These are phyloP conservation scores for Cenococcum geophilum DNA, from an alignment of 495 filamentous ascomycete species.

Conservation along the genomic window DNA sequence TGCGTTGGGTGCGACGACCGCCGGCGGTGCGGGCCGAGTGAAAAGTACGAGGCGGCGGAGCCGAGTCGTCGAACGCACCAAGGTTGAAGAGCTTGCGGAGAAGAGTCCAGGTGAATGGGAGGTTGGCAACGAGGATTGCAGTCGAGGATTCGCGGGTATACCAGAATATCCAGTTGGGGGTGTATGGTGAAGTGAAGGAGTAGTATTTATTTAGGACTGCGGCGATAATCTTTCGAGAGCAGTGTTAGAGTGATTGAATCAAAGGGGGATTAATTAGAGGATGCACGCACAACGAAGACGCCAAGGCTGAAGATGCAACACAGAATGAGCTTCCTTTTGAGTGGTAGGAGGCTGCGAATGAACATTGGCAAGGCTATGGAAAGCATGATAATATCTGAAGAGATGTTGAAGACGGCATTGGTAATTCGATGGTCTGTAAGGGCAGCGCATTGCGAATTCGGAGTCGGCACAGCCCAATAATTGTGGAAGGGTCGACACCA, in stretches of 20 bases:
- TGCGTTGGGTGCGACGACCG: slow-evolving; percentile 15
- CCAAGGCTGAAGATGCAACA: slow-evolving; percentile 49
- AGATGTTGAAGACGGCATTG: slow-evolving; percentile 61
- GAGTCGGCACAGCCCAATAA: slow-evolving; percentile 49
- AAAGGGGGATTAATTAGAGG: neutral
- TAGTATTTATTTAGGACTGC: slow-evolving; percentile 62
- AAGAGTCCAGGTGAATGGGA: slow-evolving; percentile 58
- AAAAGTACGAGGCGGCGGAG: slow-evolving; percentile 26
- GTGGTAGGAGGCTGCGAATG: slow-evolving; percentile 48
- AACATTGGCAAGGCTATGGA: slow-evolving; percentile 55
- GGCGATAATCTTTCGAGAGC: slow-evolving; percentile 54
- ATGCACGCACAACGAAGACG: slow-evolving; percentile 47
- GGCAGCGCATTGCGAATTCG: slow-evolving; percentile 34
- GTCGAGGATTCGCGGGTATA: slow-evolving; percentile 53
- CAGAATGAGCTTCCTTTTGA: slow-evolving; percentile 48
- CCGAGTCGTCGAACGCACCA: slow-evolving; percentile 38
- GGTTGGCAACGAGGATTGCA: slow-evolving; percentile 52
- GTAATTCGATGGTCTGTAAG: slow-evolving; percentile 55
- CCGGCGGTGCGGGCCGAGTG: slow-evolving; percentile 29
- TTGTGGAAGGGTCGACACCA: slow-evolving; percentile 57
- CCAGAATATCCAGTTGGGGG: slow-evolving; percentile 58
- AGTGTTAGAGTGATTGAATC: no score
- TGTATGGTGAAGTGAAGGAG: slow-evolving; percentile 53
- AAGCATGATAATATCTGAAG: slow-evolving; percentile 58
- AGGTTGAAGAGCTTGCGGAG: slow-evolving; percentile 50